phyloP scores from a whole-genome alignment of 2,329 filamentous ascomycete species.

The Fusarium pseudonygamai region DNA sequence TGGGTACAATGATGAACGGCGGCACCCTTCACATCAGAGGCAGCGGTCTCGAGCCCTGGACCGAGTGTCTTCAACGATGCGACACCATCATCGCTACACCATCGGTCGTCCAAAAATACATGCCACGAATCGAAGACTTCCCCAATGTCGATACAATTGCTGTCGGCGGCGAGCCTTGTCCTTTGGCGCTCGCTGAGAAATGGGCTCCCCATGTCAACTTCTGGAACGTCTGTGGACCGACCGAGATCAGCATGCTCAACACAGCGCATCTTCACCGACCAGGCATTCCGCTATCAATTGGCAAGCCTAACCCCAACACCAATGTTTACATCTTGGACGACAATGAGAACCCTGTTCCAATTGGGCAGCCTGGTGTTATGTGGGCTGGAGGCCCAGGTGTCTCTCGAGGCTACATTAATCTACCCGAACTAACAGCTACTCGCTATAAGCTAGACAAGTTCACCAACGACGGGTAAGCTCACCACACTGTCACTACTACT shows the following conservation, averaged over 20 bases:
- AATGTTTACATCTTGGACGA: conserved; percentile 63
- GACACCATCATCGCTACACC: conserved; percentile 31
- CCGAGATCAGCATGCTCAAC: conserved; percentile 32
- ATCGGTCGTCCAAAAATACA: conserved; percentile 30
- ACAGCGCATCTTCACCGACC: conserved; percentile 23
- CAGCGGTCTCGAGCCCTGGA: conserved; percentile 25
- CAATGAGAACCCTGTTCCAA: conserved; percentile 52
- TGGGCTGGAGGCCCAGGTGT: conserved; percentile 56
- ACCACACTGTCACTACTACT: rapidly evolving
- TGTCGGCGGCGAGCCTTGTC: conserved; percentile 28
- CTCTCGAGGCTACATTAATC: conserved; percentile 21
- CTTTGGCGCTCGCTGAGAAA: conserved; percentile 19
- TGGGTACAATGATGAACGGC: conserved; percentile 32
- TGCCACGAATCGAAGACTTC: conserved; percentile 16
- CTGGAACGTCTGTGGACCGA: conserved; percentile 31
- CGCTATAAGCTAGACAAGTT: conserved; percentile 40
- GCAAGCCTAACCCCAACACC: conserved; percentile 59
- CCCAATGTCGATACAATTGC: conserved; percentile 27
- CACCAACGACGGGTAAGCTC: conserved; percentile 10
- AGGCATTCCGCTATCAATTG: conserved; percentile 12
- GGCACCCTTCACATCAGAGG: conserved; percentile 32
- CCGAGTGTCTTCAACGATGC: conserved; percentile 20
- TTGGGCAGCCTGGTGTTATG: conserved; percentile 62
- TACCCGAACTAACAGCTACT: neutral
- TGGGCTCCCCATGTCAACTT: conserved; percentile 31